Percentiles rank a stretch among this genome's conserved stretches.
These are phyloP conservation scores for Cryptosporidium sp. DNA, from an alignment of 169 alveolate species.

Conservation along the genomic window DNA sequence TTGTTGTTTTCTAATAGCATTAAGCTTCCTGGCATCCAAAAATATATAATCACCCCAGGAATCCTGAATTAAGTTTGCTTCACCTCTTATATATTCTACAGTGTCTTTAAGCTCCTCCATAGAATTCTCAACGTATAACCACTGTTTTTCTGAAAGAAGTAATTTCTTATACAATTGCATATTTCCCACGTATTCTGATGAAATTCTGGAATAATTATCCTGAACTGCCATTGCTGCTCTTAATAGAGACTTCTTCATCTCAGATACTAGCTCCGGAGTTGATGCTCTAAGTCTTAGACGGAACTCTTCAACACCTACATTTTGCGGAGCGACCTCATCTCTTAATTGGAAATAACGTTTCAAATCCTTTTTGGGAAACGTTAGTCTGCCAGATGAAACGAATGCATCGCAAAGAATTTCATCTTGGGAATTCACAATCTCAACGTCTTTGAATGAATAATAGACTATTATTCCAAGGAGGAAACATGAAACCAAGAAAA, in stretches of 20 bases:
- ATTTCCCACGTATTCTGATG: slow-evolving; percentile 51
- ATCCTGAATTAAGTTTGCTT: slow-evolving; percentile 64
- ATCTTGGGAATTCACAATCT: slow-evolving; percentile 20
- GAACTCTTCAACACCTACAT: slow-evolving; percentile 41
- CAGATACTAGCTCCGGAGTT: slow-evolving; percentile 56
- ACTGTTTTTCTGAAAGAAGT: slow-evolving; percentile 54
- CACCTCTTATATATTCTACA: slow-evolving; percentile 62
- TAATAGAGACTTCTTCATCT: slow-evolving; percentile 59
- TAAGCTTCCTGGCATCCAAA: slow-evolving; percentile 62
- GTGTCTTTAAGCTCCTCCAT: slow-evolving; percentile 70
- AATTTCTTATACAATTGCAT: slow-evolving; percentile 63
- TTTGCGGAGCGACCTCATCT: slow-evolving; percentile 64
- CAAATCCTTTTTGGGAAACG: slow-evolving; percentile 65
- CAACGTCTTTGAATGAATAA: slow-evolving; percentile 44
- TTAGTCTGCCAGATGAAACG: slow-evolving; percentile 29
- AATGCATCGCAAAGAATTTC: slow-evolving; percentile 49
- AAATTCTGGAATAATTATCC: slow-evolving; percentile 54
- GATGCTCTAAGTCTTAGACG: slow-evolving; percentile 54
- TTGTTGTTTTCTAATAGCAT: slow-evolving; percentile 45
- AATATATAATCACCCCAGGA: slow-evolving; percentile 61
- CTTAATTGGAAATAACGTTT: slow-evolving; percentile 33
- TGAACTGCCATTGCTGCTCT: slow-evolving; percentile 72
- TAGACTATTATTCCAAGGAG: slow-evolving; percentile 57
- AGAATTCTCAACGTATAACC: slow-evolving; percentile 55
- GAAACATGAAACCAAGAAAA: slow-evolving; percentile 6